Percentiles rank a stretch among this genome's conserved stretches.
Conservation (phyloP, 2,329 filamentous ascomycete species). For the Fusarium neocosmosporiellum region DNA sequence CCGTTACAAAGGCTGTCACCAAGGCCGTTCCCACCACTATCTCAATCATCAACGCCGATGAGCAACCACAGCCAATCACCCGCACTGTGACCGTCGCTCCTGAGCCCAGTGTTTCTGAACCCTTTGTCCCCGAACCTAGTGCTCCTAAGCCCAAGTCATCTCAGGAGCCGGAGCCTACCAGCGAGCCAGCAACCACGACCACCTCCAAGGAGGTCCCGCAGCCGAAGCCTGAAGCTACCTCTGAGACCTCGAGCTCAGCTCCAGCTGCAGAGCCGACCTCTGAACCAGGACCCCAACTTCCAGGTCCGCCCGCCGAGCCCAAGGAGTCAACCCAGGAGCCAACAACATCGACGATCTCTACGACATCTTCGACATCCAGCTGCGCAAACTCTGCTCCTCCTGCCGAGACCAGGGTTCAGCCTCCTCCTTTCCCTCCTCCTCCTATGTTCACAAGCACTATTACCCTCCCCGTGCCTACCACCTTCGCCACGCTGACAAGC, state of each 20-base stretch:
- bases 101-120: slow-evolving; percentile 12
- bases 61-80: slow-evolving; percentile 29
- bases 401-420: slow-evolving; percentile 13
- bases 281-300: slow-evolving; percentile 10
- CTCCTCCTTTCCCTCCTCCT: not conserved
- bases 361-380: not conserved
- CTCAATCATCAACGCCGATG: slow-evolving; percentile 46
- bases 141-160: slow-evolving; percentile 15
- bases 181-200: not conserved
- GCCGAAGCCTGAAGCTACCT: slow-evolving; percentile 7
- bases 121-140: slow-evolving; percentile 40
- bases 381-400: not conserved
- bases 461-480: slow-evolving; percentile 9
- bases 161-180: slow-evolving; percentile 7
- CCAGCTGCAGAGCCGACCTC: slow-evolving; percentile 11
- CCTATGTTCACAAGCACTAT: slow-evolving; percentile 2
- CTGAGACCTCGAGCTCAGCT: slow-evolving; percentile 12
- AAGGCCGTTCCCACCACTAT: slow-evolving; percentile 46
- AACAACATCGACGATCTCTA: not conserved
- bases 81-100: slow-evolving; percentile 46
- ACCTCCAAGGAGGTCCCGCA: not conserved
- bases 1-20: slow-evolving; percentile 42
- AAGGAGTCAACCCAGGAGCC: slow-evolving; percentile 9
- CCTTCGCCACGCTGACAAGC: slow-evolving; percentile 15
- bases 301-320: slow-evolving; percentile 10